These are phyloP conservation scores for Coemansia sp. DNA, from an alignment of 192 early-diverging fungal species.

Conservation along the genomic window DNA sequence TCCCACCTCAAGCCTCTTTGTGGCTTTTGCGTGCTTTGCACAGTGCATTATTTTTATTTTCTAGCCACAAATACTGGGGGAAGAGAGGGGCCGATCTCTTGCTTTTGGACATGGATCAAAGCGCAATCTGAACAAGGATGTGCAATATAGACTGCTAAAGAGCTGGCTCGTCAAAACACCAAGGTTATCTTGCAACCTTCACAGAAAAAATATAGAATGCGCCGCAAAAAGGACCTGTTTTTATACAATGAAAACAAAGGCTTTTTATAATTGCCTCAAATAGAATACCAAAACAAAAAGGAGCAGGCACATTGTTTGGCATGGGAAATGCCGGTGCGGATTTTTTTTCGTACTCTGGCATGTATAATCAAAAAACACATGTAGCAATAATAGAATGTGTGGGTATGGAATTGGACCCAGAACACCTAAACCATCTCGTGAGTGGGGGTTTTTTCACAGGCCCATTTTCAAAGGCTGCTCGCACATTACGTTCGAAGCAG, in stretches of 20 bases:
- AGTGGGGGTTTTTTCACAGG: background rate
- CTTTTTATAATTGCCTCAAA: slow-evolving; percentile 4
- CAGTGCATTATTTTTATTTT: too few species aligned
- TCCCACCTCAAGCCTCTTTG: slow-evolving; percentile 2
- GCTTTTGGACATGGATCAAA: too few species aligned
- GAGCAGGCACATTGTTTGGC: background rate
- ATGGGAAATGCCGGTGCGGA: background rate
- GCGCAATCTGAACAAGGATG: slow-evolving; percentile 9
- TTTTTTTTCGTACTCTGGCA: background rate
- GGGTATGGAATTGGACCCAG: too few species aligned
- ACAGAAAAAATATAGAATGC: too few species aligned
- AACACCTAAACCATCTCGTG: background rate
- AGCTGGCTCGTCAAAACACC: background rate
- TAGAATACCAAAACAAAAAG: slow-evolving; percentile 8
- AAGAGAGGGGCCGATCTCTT: too few species aligned
- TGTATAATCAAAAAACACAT: too few species aligned
- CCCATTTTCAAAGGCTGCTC: too few species aligned
- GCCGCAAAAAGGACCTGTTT: background rate
- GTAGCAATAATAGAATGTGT: too few species aligned
- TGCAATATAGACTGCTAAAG: background rate
- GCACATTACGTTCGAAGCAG: too few species aligned
- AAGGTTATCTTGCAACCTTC: too few species aligned
- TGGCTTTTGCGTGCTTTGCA: slow-evolving; percentile 4
- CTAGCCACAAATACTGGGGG: too few species aligned
- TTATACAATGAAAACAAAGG: slow-evolving; percentile 1